Evolutionary conservation across 2,329 filamentous ascomycete genomes (phyloP), one percentile per base, ranked within the genome.

Genomic region (Furcasterigmium sp.): DNA sequence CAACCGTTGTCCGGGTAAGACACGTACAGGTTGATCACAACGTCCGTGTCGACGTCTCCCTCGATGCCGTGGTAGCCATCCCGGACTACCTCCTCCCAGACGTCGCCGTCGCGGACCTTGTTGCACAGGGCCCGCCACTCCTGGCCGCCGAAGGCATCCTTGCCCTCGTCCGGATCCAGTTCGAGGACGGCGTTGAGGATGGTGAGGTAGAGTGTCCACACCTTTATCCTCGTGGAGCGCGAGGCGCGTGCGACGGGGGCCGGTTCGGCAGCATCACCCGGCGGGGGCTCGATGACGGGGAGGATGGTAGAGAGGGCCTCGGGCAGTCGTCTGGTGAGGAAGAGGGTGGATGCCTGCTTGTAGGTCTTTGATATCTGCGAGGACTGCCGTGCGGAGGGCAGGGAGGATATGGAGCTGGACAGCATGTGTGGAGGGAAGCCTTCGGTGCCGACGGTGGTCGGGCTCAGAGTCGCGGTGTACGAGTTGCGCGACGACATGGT

Each of bases 141-240:
- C 57, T 87, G 81, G 41, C 81, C 82, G 4, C 93, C 93, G 67
- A 97, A 95, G 11, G 84, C 78, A 41, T 84, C 80, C 69, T 93
- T 95, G 39, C 91, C 93, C 63, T 96, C 91, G 53, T 95, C 88
- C 2, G 87, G 75, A 44, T 90, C 89, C 58, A 97, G 73, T 57
- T 97, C 91, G 28, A 95, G 73, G 50, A 96, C 85, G 30, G 89
- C 86, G 68, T 96, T 95, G 49, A 97, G 73, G 40, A 96, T 85
- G 15, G 91, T 95, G 51, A 97, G 77, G 62, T 97, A 98, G 56
- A 98, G 76, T 63, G 90, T 95, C 93, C 93, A 98, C 50, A 97
- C 85, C 66, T 97, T 98, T 63, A 95, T 85, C 51, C 91, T 76
- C 45, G 88, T 93, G 25, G 84, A 86, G 52, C 85, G 81, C 34